A percentile compares a stretch with the other conserved stretches of the same genome.
These are phyloP conservation scores for Pugionium dolabratum DNA, from an alignment of 345 rosid species.

Conservation along the genomic window DNA sequence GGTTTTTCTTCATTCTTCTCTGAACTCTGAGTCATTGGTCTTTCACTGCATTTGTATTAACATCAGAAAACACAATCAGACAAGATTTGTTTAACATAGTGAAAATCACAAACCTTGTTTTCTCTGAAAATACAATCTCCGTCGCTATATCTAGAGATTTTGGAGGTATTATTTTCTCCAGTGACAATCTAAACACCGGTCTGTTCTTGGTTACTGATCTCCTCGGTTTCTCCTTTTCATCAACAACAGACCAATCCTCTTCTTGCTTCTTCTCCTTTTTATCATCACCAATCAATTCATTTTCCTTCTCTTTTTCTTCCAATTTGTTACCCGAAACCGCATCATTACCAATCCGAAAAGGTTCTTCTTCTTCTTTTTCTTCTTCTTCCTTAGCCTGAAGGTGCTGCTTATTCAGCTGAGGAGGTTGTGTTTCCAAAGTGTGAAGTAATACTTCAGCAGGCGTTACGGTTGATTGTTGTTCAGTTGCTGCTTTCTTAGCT, in stretches of 20 bases:
- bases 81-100: not conserved
- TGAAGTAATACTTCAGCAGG: constrained; percentile 39
- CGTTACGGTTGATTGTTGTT: constrained; percentile 23
- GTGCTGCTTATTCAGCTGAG: constrained; percentile 3
- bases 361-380: constrained; percentile 8
- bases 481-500: constrained; percentile 60
- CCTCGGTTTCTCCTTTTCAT: constrained; percentile 28
- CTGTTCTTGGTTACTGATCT: constrained; percentile 33
- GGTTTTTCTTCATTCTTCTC: constrained; percentile 19
- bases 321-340: not conserved
- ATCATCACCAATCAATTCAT: not conserved
- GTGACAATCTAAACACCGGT: constrained; percentile 44
- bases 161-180: constrained; percentile 38
- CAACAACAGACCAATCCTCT: constrained; percentile 20
- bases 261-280: constrained; percentile 8
- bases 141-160: constrained; percentile 3
- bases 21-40: constrained; percentile 12
- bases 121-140: constrained; percentile 25
- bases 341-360: constrained; percentile 10
- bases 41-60: constrained; percentile 29
- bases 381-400: not conserved
- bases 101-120: constrained; percentile 33
- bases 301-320: constrained; percentile 2
- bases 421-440: constrained; percentile 38
- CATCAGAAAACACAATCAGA: constrained; percentile 13